phyloP scores from a whole-genome alignment of 176 grass and related monocot species.

The Olyra latifolia region DNA sequence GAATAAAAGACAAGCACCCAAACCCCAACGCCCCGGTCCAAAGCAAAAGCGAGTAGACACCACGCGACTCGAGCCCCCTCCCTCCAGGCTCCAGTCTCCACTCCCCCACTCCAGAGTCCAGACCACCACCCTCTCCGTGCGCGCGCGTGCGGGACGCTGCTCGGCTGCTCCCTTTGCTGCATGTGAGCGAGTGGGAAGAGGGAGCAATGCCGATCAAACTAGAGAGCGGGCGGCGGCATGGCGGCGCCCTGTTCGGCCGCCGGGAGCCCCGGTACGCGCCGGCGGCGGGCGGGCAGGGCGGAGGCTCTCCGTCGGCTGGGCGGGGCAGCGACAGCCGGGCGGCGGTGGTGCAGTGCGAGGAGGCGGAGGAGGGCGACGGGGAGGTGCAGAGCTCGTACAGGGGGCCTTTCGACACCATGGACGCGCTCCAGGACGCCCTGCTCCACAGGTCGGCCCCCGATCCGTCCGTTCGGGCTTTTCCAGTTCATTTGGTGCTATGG shows the following conservation, averaged over 20 bases:
- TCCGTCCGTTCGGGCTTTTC: not conserved
- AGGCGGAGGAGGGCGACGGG: constrained; percentile 46
- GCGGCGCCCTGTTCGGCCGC: not conserved
- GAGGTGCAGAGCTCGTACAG: constrained; percentile 77
- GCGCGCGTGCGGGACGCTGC: constrained; percentile 25
- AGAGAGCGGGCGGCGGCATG: constrained; percentile 27
- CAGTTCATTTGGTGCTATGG: not conserved
- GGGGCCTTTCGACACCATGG: constrained; percentile 77
- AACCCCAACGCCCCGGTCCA: constrained; percentile 25
- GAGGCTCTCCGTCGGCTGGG: constrained; percentile 44
- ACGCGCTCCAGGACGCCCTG: constrained; percentile 69
- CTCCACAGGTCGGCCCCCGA: constrained; percentile 49
- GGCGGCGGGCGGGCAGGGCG: constrained; percentile 1
- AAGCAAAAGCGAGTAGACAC: not conserved
- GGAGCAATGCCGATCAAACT: constrained; percentile 51
- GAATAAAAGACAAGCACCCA: constrained; percentile 15
- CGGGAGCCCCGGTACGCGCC: not conserved
- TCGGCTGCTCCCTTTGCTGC: constrained; percentile 19
- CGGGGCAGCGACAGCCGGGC: constrained; percentile 51
- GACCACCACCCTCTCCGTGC: constrained; percentile 9
- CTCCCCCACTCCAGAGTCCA: not conserved
- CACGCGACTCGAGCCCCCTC: constrained; percentile 1
- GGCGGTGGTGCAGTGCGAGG: constrained; percentile 25
- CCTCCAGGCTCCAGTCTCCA: not conserved
- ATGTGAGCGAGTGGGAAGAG: constrained; percentile 14